These are phyloP conservation scores for Alternaria alternata DNA, from an alignment of 2,329 filamentous ascomycete genomes.

Conservation along the genomic window DNA sequence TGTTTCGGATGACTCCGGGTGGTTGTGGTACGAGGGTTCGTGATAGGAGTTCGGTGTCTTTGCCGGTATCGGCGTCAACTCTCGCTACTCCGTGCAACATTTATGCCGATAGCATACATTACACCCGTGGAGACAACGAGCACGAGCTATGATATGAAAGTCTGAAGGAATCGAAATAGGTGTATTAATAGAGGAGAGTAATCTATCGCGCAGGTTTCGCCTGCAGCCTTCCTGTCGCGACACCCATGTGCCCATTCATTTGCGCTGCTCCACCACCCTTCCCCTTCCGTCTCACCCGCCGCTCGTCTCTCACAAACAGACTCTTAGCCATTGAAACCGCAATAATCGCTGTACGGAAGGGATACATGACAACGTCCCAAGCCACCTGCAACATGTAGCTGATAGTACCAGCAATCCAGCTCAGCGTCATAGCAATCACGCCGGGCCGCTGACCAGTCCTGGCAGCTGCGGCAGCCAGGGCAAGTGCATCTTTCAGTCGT, in stretches of 20 bases:
- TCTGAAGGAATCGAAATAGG: neutral
- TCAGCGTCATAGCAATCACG: slow-evolving; percentile 36
- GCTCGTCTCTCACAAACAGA: slow-evolving; percentile 34
- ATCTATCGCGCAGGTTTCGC: slow-evolving; percentile 35
- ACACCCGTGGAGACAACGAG: neutral
- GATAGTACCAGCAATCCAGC: slow-evolving; percentile 36
- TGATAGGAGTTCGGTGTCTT: neutral
- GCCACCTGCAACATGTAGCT: slow-evolving; percentile 31
- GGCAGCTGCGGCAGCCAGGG: slow-evolving; percentile 76
- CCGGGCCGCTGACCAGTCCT: slow-evolving; percentile 48
- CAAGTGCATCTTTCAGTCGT: slow-evolving; percentile 77
- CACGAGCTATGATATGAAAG: neutral
- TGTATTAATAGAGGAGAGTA: neutral
- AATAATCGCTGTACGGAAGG: slow-evolving; percentile 33
- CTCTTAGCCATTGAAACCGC: slow-evolving; percentile 25
- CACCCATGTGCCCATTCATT: slow-evolving; percentile 32
- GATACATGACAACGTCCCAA: slow-evolving; percentile 44
- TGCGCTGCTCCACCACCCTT: slow-evolving; percentile 25
- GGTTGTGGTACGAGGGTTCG: neutral
- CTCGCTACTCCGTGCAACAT: neutral
- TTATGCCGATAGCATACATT: neutral
- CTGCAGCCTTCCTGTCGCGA: slow-evolving; percentile 40
- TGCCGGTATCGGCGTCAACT: neutral
- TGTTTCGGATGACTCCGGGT: slow-evolving; percentile 21
- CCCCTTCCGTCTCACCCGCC: slow-evolving; percentile 31